A percentile compares a stretch with the other conserved stretches of the same genome.
phyloP scores from a whole-genome alignment of 495 filamentous ascomycete species.

The Annulohypoxylon maeteangense region DNA sequence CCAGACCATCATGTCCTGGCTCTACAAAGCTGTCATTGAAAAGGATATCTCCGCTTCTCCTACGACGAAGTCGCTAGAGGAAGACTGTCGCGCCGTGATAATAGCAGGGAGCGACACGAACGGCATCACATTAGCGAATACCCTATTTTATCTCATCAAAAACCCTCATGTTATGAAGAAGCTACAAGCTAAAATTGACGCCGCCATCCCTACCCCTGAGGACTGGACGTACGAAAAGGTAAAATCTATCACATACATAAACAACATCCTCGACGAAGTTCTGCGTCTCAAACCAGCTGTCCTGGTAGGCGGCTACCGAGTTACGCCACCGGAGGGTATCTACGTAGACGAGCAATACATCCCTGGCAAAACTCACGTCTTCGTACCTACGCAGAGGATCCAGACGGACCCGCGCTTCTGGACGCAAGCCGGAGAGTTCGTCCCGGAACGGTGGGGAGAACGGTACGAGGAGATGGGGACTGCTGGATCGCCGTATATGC shows the following conservation, averaged over 20 bases:
- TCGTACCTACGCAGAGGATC: slow-evolving; percentile 38
- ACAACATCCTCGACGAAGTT: slow-evolving; percentile 64
- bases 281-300: slow-evolving; percentile 61
- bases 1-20: slow-evolving; percentile 42
- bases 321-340: slow-evolving; percentile 59
- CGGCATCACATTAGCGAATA: slow-evolving; percentile 10
- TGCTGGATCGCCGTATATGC: slow-evolving; percentile 34
- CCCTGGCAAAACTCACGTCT: slow-evolving; percentile 54
- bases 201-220: slow-evolving; percentile 14
- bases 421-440: slow-evolving; percentile 55
- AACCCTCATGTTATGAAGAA: slow-evolving; percentile 28
- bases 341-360: slow-evolving; percentile 60
- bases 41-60: slow-evolving; percentile 36
- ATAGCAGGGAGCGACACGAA: slow-evolving; percentile 44
- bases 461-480: slow-evolving; percentile 54
- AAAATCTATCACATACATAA: slow-evolving; percentile 48
- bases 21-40: slow-evolving; percentile 37
- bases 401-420: slow-evolving; percentile 55
- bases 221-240: slow-evolving; percentile 43
- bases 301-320: slow-evolving; percentile 46
- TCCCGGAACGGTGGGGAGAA: slow-evolving; percentile 56
- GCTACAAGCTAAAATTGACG: slow-evolving; percentile 30
- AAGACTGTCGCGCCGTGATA: slow-evolving; percentile 35
- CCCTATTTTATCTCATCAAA: slow-evolving; percentile 36
- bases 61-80: slow-evolving; percentile 11